These are phyloP conservation scores for Bolboschoenus planiculmis DNA, from an alignment of 176 grass and related monocot genomes.

Conservation along the genomic window DNA sequence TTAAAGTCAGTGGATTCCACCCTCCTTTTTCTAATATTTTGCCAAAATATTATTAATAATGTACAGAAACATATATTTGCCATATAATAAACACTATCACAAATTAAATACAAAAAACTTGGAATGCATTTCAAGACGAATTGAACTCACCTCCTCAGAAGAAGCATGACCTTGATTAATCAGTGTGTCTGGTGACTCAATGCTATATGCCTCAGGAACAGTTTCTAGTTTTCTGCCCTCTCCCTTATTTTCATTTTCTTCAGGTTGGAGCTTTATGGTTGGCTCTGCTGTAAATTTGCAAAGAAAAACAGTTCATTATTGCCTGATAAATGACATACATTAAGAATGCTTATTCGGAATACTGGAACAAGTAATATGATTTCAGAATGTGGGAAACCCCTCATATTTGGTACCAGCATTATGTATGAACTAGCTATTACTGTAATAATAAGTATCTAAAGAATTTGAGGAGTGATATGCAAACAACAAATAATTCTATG, in stretches of 20 bases:
- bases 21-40: background rate
- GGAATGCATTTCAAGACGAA: background rate
- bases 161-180: background rate
- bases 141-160: background rate
- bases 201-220: background rate
- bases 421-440: background rate
- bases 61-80: background rate
- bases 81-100: background rate
- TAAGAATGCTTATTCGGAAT: background rate
- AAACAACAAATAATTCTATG: background rate
- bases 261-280: background rate
- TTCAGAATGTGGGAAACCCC: background rate
- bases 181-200: background rate
- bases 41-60: background rate
- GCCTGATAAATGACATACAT: background rate
- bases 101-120: background rate
- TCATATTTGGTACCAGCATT: background rate
- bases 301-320: background rate
- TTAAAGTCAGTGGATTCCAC: background rate
- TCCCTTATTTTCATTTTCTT: background rate
- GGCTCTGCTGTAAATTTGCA: slow-evolving; percentile 19
- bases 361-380: background rate
- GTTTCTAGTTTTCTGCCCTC: background rate
- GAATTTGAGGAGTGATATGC: background rate
- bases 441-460: background rate